These are phyloP conservation scores for Onygena corvina DNA, from an alignment of 2,329 filamentous ascomycete species.

Conservation along the genomic window DNA sequence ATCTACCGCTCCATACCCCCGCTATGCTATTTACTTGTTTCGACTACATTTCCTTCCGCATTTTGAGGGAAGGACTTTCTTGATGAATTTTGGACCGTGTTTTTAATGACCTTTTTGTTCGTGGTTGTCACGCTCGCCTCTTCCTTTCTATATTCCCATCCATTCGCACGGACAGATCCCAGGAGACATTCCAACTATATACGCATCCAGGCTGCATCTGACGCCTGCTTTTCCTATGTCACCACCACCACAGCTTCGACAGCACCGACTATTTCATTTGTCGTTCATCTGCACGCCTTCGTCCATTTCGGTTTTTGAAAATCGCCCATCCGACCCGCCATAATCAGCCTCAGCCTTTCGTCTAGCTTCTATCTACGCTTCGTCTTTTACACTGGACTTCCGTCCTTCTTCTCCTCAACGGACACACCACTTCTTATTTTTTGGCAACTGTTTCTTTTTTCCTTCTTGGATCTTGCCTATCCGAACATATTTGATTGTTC, in stretches of 20 bases:
- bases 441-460: constrained; percentile 24
- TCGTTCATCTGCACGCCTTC: neutral
- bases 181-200: constrained; percentile 13
- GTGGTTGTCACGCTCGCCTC: neutral
- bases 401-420: neutral
- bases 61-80: constrained; percentile 2
- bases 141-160: constrained; percentile 5
- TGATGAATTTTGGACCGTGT: neutral
- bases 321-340: too few species aligned
- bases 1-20: constrained; percentile 2
- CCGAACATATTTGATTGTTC: constrained; percentile 22
- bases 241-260: constrained; percentile 3
- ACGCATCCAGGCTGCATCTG: constrained; percentile 10
- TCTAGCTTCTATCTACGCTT: too few species aligned
- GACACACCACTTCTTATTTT: constrained; percentile 8
- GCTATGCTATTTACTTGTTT: constrained; percentile 2
- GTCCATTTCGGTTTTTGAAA: constrained; percentile 1
- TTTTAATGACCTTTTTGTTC: neutral
- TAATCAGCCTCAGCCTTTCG: too few species aligned
- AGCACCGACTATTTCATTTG: constrained; percentile 5
- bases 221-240: constrained; percentile 3
- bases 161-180: constrained; percentile 13
- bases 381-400: too few species aligned
- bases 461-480: constrained; percentile 19
- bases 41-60: constrained; percentile 1